Evolutionary conservation across 2,329 filamentous ascomycete species (phyloP), one percentile per base, ranked within the genome.

Genomic region (Phialocephala subalpina): DNA sequence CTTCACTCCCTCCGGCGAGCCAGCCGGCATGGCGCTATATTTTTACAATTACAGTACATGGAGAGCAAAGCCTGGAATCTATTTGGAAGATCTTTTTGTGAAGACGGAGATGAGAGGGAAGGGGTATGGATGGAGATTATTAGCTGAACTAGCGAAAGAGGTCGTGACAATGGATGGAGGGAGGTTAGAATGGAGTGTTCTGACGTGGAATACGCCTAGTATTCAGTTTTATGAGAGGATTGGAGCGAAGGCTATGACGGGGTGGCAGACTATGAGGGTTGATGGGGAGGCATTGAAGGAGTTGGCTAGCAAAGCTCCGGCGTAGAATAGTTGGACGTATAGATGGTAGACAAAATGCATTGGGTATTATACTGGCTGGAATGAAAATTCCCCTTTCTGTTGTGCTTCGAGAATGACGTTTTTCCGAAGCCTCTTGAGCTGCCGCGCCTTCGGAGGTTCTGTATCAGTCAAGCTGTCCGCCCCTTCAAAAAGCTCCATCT

Each of bases 11-110:
- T 78, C 81, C 6, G 78, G 82, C 12, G 76, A 80, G 45, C 78
- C 78, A 0, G 92, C 88, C 0, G 93, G 91, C 57, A 93, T 97
- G 86, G 94, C 94, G 1, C 80, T 97, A 47, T 97, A 94, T 81
- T 98, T 97, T 79, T 94, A 95, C 84, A 98, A 95, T 80, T 98
- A 97, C 81, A 93, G 90, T 75, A 97, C 95, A 0, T 98, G 96
- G 96, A 87, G 92, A 9, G 87, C 92, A n/a, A 87, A 87, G 55
- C 88, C 94, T 0, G 95, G 95, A 2, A 92, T 99, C 75, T 97
- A 97, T 78, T 89, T 98, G 42, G 95, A 98, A 78, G 95, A 98
- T 76, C 82, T 98, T n/a, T 97, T 90, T 75, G 93, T 99, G 47
- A 84, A 88, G 72, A 85, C 88, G 0, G 81, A 82, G 53, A 89